Evolutionary conservation across 2,329 filamentous ascomycete genomes (phyloP).

Genomic region (Hortaea sp.): DNA sequence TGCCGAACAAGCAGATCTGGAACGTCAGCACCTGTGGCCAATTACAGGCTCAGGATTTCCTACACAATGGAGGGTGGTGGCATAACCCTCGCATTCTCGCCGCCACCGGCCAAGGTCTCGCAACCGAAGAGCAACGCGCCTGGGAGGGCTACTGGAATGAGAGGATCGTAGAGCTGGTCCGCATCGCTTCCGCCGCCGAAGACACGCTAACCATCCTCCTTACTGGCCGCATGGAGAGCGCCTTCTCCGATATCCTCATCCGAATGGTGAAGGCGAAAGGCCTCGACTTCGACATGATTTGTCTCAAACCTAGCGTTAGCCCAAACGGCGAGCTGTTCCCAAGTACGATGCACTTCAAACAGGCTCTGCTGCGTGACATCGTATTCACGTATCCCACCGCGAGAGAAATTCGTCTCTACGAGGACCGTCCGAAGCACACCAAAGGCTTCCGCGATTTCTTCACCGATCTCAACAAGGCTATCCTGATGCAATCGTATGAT

Average conservation of each 20-base stretch:
- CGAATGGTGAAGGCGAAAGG: conserved; percentile 68
- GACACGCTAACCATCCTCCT: conserved; percentile 77
- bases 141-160: conserved; percentile 99
- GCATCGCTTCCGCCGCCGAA: conserved; percentile 70
- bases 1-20: conserved; percentile 86
- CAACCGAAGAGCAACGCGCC: conserved; percentile 68
- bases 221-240: conserved; percentile 71
- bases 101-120: conserved; percentile 72
- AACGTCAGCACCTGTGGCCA: conserved; percentile 65
- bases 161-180: conserved; percentile 66
- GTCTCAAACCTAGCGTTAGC: conserved; percentile 74
- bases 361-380: conserved; percentile 67
- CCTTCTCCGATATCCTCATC: conserved; percentile 69
- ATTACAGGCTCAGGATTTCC: conserved; percentile 63
- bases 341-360: conserved; percentile 88
- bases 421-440: conserved; percentile 55
- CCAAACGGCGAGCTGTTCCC: conserved; percentile 69
- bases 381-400: conserved; percentile 78
- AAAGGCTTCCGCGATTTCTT: conserved; percentile 82
- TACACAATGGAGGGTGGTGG: conserved; percentile 83
- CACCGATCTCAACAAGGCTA: conserved; percentile 58
- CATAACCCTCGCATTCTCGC: conserved; percentile 80
- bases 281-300: conserved; percentile 79
- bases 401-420: conserved; percentile 65
- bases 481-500: conserved; percentile 22